Conservation (phyloP, 495 filamentous ascomycete genomes). For the Astrocystis sublimbata region DNA sequence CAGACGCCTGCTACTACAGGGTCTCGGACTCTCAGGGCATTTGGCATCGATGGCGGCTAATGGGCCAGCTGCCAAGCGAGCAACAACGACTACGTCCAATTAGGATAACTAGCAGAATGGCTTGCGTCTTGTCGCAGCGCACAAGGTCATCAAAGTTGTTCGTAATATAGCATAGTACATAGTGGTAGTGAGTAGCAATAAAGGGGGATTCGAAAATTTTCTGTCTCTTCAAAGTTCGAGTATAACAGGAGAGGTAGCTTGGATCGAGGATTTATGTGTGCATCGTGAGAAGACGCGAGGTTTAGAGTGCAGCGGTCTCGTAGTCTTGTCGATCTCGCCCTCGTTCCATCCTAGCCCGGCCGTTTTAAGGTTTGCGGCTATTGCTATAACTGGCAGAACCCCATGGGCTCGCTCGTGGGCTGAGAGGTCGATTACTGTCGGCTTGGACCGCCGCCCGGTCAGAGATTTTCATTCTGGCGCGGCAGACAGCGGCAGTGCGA, state of each 20-base stretch:
- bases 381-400: background rate
- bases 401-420: too few relatives aligned
- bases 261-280: conserved; percentile 7
- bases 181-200: too few relatives aligned
- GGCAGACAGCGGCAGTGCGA: conserved; percentile 4
- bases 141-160: background rate
- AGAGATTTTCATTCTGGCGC: conserved; percentile 9
- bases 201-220: too few relatives aligned
- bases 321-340: conserved; percentile 10
- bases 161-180: too few relatives aligned
- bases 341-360: background rate
- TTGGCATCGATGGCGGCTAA: too few relatives aligned
- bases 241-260: background rate
- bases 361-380: conserved; percentile 6
- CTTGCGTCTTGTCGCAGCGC: background rate
- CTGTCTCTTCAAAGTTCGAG: background rate
- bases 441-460: conserved; percentile 13
- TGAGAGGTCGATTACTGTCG: background rate
- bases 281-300: conserved; percentile 1
- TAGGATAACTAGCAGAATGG: background rate
- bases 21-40: too few relatives aligned
- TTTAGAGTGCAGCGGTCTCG: background rate
- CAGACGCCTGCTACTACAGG: too few relatives aligned
- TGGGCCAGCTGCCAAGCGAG: too few relatives aligned
- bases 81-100: too few relatives aligned